Percentiles rank a stretch among this genome's conserved stretches.
These are phyloP conservation scores for Penicillium sp. DNA, from an alignment of 2,329 filamentous ascomycete species.

Conservation along the genomic window DNA sequence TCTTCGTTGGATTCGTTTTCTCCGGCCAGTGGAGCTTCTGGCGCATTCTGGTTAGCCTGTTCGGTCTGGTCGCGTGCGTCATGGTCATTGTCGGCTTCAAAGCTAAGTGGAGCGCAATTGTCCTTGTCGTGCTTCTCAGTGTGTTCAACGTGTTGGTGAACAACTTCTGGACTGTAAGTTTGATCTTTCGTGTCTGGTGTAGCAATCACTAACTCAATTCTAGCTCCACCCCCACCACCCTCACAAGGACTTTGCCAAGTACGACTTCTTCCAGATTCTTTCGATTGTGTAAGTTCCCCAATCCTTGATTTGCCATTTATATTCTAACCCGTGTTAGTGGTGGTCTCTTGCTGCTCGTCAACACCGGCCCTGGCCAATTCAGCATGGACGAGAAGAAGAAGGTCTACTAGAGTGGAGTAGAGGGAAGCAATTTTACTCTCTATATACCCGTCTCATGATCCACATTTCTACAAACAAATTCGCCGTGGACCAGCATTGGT, in stretches of 20 bases:
- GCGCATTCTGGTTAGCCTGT: conserved; percentile 77
- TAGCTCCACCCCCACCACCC: conserved; percentile 96
- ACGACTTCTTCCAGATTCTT: conserved; percentile 99
- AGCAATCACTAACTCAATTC: conserved; percentile 11
- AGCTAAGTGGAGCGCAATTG: conserved; percentile 96
- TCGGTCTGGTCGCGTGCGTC: conserved; percentile 87
- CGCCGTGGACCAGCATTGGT: not conserved
- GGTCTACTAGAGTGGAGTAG: conserved; percentile 69
- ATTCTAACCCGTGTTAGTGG: conserved; percentile 53
- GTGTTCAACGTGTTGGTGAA: conserved; percentile 97
- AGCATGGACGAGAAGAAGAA: conserved; percentile 99
- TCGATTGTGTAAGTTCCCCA: conserved; percentile 75
- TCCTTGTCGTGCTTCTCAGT: conserved; percentile 91
- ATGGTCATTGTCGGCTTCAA: conserved; percentile 99
- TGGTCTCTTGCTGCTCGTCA: conserved; percentile 92
- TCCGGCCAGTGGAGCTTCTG: conserved; percentile 89
- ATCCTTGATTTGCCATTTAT: not conserved
- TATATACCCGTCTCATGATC: conserved; percentile 12
- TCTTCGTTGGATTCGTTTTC: conserved; percentile 96
- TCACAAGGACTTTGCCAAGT: conserved; percentile 99
- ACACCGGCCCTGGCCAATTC: conserved; percentile 97
- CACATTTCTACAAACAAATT: conserved; percentile 16
- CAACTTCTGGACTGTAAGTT: conserved; percentile 98
- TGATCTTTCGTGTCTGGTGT: not conserved
- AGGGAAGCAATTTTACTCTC: conserved; percentile 5